Base-by-base conservation (phyloP, 768 basidiomycete genomes). In the Hygrophorus pudorinus region DNA sequence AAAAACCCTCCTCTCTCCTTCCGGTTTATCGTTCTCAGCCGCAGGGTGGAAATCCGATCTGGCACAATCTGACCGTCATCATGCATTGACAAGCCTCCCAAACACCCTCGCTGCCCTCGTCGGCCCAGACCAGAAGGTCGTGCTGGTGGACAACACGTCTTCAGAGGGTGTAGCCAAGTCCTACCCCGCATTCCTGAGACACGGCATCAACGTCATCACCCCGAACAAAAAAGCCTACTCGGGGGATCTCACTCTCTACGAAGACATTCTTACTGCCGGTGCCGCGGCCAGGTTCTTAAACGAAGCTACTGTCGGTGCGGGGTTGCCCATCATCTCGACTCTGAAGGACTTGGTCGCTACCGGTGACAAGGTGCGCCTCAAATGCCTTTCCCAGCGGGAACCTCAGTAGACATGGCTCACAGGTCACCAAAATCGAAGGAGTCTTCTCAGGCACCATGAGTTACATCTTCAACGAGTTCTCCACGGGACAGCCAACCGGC, bases 221-320 rank as follows among this genome's bases (percentile, higher is more conserved):
- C 94, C 96, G 12, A 99, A 98, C 72, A 99, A 99, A 65, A 98
- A 97, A 65, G 96, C 86, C 0, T 90, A 82, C 58, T 93, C 90
- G 11, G 82, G 84, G 0, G 68, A 77, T 14, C 65, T 79, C 21
- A 54, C 51, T 14, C 65, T 96, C 30, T 97, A 85, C 58, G 65
- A 83, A 41, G 60, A 65, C 17, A 91, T 98, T 51, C 49, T 83
- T 17, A 56, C 56, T 4, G 77, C 85, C 2, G 76, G 75, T 48
- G 61, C 65, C 42, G 76, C 79, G 3, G 76, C 81, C n/a, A 71
- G 76, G 49, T 85, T 79, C 58, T 65, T 86, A 51, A 81, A 88
- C 51, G 96, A 99, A 63, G 73, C 85, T 1, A 98, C 96, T 0
- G 96, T 98, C 37, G 96, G 96, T 8, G 96, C 96, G 3, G 96